These are phyloP conservation scores for Phellopilus nigrolimitatus DNA, from an alignment of 1,284 basidiomycete genomes.

Conservation along the genomic window DNA sequence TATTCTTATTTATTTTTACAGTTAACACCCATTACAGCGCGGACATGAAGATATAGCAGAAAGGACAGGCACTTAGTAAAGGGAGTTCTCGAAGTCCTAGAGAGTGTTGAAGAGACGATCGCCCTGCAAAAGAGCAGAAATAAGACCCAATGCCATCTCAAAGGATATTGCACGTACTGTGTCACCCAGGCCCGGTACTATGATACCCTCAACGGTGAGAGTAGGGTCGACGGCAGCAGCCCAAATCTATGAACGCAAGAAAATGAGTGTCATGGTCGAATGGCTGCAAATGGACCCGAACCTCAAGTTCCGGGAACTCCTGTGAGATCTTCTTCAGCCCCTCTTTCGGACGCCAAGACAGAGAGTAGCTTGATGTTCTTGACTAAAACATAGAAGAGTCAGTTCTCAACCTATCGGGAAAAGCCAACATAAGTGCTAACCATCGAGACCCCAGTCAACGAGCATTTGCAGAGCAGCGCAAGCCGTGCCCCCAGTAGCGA, in stretches of 20 bases:
- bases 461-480: slow-evolving; percentile 83
- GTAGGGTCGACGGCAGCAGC: slow-evolving; percentile 74
- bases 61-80: not conserved
- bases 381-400: slow-evolving; percentile 35
- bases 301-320: slow-evolving; percentile 79
- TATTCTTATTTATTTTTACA: too few species aligned
- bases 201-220: slow-evolving; percentile 70
- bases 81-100: not conserved
- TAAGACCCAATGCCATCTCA: not conserved
- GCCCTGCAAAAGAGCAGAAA: slow-evolving; percentile 41
- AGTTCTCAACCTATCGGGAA: slow-evolving; percentile 3
- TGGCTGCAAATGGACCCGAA: slow-evolving; percentile 29
- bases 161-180: slow-evolving; percentile 49
- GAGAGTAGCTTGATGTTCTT: slow-evolving; percentile 79
- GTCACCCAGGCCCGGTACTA: slow-evolving; percentile 86
- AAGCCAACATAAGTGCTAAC: slow-evolving; percentile 35
- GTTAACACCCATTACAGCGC: too few species aligned
- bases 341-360: slow-evolving; percentile 75
- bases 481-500: slow-evolving; percentile 94
- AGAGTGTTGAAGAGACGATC: slow-evolving; percentile 63
- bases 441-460: slow-evolving; percentile 77
- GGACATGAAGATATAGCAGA: not conserved
- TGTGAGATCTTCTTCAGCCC: slow-evolving; percentile 63
- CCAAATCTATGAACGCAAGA: slow-evolving; percentile 59
- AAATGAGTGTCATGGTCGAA: not conserved